Percentiles rank a stretch among this genome's conserved stretches.
Conservation (phyloP, 2,329 filamentous ascomycete species). For the Aspergillus intermedius region DNA sequence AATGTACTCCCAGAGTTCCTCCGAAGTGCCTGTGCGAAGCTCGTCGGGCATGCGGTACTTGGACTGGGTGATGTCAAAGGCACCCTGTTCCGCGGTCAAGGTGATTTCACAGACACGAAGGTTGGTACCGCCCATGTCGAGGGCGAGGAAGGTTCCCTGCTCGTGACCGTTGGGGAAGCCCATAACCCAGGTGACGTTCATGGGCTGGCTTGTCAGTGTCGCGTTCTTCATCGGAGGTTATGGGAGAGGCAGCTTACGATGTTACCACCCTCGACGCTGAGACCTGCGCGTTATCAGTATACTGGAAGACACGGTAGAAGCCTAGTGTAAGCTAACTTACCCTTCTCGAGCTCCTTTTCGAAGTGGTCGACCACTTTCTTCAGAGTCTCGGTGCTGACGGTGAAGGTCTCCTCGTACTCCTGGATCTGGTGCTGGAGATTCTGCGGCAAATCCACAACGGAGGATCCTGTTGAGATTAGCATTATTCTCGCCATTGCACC, state of each 20-base stretch:
- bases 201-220: constrained; percentile 56
- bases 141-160: constrained; percentile 76
- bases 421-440: constrained; percentile 76
- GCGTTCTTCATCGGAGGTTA: not conserved
- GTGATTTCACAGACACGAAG: constrained; percentile 90
- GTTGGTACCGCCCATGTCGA: constrained; percentile 97
- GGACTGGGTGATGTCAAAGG: constrained; percentile 91
- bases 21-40: constrained; percentile 74
- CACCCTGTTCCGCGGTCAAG: constrained; percentile 76
- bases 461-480: constrained; percentile 55
- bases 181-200: constrained; percentile 98
- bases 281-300: constrained; percentile 47
- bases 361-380: constrained; percentile 91
- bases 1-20: constrained; percentile 92
- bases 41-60: constrained; percentile 94
- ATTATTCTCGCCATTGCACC: not conserved
- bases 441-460: constrained; percentile 79
- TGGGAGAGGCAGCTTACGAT: constrained; percentile 58
- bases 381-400: constrained; percentile 68
- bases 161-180: constrained; percentile 79
- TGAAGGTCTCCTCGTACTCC: constrained; percentile 76
- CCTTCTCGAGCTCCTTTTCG: constrained; percentile 77
- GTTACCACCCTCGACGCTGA: constrained; percentile 80
- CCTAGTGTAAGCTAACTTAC: constrained; percentile 37
- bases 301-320: not conserved